Percentiles rank a stretch among this genome's conserved stretches.
Evolutionary conservation across 306 rosid species (phyloP).

Genomic region (Abrus precatorius): DNA sequence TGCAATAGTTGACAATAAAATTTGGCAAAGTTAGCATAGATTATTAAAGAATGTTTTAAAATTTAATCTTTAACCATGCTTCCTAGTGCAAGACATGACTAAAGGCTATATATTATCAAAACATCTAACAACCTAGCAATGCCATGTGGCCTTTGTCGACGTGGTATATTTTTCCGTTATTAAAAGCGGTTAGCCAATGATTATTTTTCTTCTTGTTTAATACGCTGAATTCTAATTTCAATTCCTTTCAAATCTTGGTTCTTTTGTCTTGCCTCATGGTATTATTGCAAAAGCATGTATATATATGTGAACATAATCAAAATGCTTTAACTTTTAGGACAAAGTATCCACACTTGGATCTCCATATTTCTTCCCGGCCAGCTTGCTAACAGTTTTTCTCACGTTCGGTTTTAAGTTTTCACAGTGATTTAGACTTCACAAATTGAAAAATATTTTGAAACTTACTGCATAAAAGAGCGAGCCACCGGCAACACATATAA

Average conservation of each 20-base stretch:
- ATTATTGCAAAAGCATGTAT: background rate
- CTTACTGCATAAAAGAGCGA: background rate
- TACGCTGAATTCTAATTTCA: constrained; percentile 33
- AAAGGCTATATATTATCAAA: constrained; percentile 21
- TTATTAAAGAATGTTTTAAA: too few relatives aligned
- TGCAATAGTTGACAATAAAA: too few relatives aligned
- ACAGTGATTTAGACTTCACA: background rate
- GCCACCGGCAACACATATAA: background rate
- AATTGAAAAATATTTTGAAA: background rate
- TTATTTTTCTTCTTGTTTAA: constrained; percentile 31
- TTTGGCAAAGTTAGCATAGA: too few relatives aligned
- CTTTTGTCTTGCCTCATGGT: background rate
- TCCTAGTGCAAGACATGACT: constrained; percentile 1
- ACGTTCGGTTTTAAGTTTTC: background rate
- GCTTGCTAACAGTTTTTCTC: constrained; percentile 13
- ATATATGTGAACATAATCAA: constrained; percentile 41
- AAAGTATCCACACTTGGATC: background rate
- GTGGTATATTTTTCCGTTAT: background rate
- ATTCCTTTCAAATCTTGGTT: background rate
- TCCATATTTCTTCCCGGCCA: background rate
- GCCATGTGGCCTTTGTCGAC: background rate
- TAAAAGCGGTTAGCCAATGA: constrained; percentile 29
- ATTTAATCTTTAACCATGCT: background rate
- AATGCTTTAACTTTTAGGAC: constrained; percentile 17
- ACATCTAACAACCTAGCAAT: constrained; percentile 34